phyloP scores from a whole-genome alignment of 2,329 filamentous ascomycete genomes.

The Knoxdaviesia proteae region DNA sequence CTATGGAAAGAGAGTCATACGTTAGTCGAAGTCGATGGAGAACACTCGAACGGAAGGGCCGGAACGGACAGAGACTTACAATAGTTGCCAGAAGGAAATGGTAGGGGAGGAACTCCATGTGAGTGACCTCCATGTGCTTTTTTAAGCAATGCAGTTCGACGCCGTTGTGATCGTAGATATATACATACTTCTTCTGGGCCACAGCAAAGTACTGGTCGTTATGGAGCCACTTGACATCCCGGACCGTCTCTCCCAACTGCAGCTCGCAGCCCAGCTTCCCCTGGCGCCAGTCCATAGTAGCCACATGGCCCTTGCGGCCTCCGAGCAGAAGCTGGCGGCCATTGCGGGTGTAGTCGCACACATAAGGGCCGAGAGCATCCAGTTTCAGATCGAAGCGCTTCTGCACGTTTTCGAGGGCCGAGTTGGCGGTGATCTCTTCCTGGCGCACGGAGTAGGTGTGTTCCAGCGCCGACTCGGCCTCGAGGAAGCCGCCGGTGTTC shows the following conservation, averaged over 20 bases:
- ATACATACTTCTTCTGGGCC: conserved; percentile 88
- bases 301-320: conserved; percentile 82
- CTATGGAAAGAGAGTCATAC: conserved; percentile 12
- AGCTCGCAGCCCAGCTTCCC: conserved; percentile 82
- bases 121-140: conserved; percentile 76
- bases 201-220: conserved; percentile 91
- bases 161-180: conserved; percentile 83
- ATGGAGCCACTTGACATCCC: conserved; percentile 81
- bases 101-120: conserved; percentile 91
- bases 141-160: conserved; percentile 82
- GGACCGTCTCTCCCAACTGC: conserved; percentile 73
- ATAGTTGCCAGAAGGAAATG: conserved; percentile 84
- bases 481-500: conserved; percentile 65
- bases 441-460: conserved; percentile 84
- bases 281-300: conserved; percentile 88
- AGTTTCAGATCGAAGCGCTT: conserved; percentile 84
- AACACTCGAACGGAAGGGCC: neutral
- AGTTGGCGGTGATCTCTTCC: conserved; percentile 55
- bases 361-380: conserved; percentile 66
- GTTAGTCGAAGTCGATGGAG: conserved; percentile 6
- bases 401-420: conserved; percentile 69
- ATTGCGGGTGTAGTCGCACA: conserved; percentile 75
- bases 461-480: conserved; percentile 75
- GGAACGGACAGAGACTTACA: conserved; percentile 24
- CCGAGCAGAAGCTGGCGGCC: conserved; percentile 70